Conservation (phyloP, 1,284 basidiomycete species). For the Papiliotrema fonsecae region DNA sequence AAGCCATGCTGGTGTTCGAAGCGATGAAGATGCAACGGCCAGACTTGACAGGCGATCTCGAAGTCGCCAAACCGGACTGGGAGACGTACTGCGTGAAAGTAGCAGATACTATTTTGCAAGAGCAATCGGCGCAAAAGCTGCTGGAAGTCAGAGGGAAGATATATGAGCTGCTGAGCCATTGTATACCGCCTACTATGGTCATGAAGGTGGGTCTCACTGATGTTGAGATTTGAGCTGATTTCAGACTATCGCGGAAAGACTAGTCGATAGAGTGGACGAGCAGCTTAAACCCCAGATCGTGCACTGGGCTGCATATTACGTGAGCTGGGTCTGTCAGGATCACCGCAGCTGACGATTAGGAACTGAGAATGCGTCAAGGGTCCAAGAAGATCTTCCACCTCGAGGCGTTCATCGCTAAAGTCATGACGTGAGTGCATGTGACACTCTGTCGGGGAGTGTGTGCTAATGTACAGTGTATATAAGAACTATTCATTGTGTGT, state of each 20-base stretch:
- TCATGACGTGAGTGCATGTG: conserved; percentile 39
- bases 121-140: conserved; percentile 85
- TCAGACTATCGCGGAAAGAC: conserved; percentile 78
- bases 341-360: conserved; percentile 52
- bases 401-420: conserved; percentile 62
- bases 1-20: conserved; percentile 90
- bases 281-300: conserved; percentile 81
- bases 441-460: background rate
- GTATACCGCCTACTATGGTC: conserved; percentile 90
- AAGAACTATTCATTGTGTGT: conserved; percentile 38
- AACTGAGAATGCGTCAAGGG: conserved; percentile 81
- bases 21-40: conserved; percentile 94
- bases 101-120: conserved; percentile 86
- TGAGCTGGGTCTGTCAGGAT: conserved; percentile 48
- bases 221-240: background rate
- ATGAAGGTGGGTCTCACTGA: conserved; percentile 61
- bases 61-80: conserved; percentile 96
- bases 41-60: conserved; percentile 64
- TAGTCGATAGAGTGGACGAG: conserved; percentile 84
- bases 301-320: conserved; percentile 96
- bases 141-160: conserved; percentile 89
- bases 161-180: conserved; percentile 94
- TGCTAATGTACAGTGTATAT: conserved; percentile 22
- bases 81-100: conserved; percentile 94
- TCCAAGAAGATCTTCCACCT: conserved; percentile 94